phyloP scores from a whole-genome alignment of 345 rosid species.

The Salix udensis region DNA sequence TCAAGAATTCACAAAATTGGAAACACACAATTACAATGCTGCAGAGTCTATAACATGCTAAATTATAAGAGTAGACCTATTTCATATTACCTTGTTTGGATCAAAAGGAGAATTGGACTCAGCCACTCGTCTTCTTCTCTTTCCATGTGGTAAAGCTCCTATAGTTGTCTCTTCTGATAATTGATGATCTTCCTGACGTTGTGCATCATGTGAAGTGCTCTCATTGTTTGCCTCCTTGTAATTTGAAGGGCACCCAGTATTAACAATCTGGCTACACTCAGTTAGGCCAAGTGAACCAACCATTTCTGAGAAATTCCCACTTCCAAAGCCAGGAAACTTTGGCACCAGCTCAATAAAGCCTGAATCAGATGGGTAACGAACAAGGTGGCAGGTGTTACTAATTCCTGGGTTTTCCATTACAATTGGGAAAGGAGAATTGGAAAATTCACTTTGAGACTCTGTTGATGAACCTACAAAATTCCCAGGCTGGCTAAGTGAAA shows the following conservation, averaged over 20 bases:
- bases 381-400: constrained; percentile 24
- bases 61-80: constrained; percentile 3
- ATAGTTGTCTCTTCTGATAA: constrained; percentile 44
- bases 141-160: constrained; percentile 47
- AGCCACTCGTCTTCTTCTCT: constrained; percentile 50
- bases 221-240: constrained; percentile 32
- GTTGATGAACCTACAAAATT: constrained; percentile 47
- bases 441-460: constrained; percentile 49
- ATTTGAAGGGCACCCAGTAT: constrained; percentile 30
- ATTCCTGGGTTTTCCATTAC: constrained; percentile 55
- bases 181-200: constrained; percentile 42
- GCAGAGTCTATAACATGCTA: not conserved
- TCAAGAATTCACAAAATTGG: not conserved
- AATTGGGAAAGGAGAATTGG: constrained; percentile 49
- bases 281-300: constrained; percentile 41
- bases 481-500: constrained; percentile 40
- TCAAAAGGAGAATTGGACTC: constrained; percentile 40
- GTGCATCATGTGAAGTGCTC: constrained; percentile 2
- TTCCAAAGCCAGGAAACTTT: constrained; percentile 51
- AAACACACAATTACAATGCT: constrained; percentile 1
- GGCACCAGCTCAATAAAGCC: constrained; percentile 48
- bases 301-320: constrained; percentile 60
- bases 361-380: constrained; percentile 58
- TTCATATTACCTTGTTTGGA: constrained; percentile 51
- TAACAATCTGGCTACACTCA: constrained; percentile 37